Evolutionary conservation across 257 asterid genomes (phyloP).

Genomic region (Przewalskia tangutica): DNA sequence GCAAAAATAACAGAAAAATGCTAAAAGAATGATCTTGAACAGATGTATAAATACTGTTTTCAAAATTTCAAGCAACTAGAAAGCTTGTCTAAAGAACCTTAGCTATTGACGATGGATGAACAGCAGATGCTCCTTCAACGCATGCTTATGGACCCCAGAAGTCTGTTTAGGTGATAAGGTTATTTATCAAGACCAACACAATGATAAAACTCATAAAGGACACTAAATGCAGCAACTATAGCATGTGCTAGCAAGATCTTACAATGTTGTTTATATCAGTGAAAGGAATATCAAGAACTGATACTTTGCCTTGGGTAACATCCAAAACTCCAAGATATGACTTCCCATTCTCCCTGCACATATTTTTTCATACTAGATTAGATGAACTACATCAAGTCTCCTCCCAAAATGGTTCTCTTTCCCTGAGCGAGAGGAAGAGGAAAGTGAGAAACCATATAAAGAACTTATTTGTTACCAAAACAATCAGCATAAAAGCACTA

Average conservation of each 20-base stretch:
- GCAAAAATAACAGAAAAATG: constrained; percentile 17
- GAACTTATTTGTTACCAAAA: background rate
- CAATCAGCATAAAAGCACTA: background rate
- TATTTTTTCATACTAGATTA: constrained; percentile 10
- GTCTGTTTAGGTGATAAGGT: constrained; percentile 38
- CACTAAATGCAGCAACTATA: background rate
- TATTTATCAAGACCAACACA: constrained; percentile 1
- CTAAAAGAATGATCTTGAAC: background rate
- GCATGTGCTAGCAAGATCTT: constrained; percentile 9
- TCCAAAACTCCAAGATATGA: constrained; percentile 80
- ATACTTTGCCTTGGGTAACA: constrained; percentile 41
- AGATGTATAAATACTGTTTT: background rate
- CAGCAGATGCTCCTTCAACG: constrained; percentile 85
- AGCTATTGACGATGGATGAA: constrained; percentile 71
- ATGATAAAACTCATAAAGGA: background rate
- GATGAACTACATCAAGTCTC: background rate
- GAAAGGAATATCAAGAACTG: constrained; percentile 62
- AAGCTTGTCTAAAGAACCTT: constrained; percentile 38
- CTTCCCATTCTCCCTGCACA: constrained; percentile 74
- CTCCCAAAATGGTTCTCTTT: background rate
- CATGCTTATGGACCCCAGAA: constrained; percentile 43
- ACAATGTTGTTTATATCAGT: constrained; percentile 73
- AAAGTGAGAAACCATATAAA: background rate
- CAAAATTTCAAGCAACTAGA: constrained; percentile 10
- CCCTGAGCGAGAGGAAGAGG: background rate